Percentiles rank a stretch among this genome's conserved stretches.
Conservation (phyloP, 108 stramenopile genomes). For the Fistulifera pelliculosa region DNA sequence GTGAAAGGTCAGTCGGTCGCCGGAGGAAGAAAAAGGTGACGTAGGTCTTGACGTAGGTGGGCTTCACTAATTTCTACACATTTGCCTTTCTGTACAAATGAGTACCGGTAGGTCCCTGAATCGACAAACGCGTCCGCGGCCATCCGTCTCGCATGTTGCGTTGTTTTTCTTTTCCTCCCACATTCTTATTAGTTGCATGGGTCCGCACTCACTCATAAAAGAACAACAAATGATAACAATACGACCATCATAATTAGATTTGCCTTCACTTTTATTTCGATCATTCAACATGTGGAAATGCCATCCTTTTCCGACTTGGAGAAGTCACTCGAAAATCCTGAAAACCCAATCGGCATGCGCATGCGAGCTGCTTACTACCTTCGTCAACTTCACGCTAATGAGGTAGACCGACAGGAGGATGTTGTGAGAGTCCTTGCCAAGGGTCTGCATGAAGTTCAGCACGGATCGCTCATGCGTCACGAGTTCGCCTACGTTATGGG, state of each 20-base stretch:
- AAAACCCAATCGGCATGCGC: slow-evolving; percentile 71
- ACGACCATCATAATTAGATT: too few species aligned
- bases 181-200: too few species aligned
- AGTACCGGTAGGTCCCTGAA: not conserved
- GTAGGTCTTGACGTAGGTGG: too few species aligned
- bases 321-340: slow-evolving; percentile 38
- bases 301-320: slow-evolving; percentile 43
- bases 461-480: slow-evolving; percentile 90
- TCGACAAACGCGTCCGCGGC: not conserved
- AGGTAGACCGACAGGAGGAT: slow-evolving; percentile 12
- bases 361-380: slow-evolving; percentile 87
- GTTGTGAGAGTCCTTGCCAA: slow-evolving; percentile 39
- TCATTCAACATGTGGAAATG: slow-evolving; percentile 41
- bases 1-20: too few species aligned
- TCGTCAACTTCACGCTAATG: slow-evolving; percentile 19
- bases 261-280: not conserved
- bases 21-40: too few species aligned
- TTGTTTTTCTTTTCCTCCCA: too few species aligned
- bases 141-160: not conserved
- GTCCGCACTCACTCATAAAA: too few species aligned
- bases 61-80: not conserved
- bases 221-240: too few species aligned
- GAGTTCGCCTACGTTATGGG: slow-evolving; percentile 98
- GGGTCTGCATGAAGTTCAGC: slow-evolving; percentile 34
- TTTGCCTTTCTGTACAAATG: not conserved